Evolutionary conservation across 2,329 filamentous ascomycete species (phyloP), one percentile per base, ranked within the genome.

Genomic region (Trichophyton schoenleinii): DNA sequence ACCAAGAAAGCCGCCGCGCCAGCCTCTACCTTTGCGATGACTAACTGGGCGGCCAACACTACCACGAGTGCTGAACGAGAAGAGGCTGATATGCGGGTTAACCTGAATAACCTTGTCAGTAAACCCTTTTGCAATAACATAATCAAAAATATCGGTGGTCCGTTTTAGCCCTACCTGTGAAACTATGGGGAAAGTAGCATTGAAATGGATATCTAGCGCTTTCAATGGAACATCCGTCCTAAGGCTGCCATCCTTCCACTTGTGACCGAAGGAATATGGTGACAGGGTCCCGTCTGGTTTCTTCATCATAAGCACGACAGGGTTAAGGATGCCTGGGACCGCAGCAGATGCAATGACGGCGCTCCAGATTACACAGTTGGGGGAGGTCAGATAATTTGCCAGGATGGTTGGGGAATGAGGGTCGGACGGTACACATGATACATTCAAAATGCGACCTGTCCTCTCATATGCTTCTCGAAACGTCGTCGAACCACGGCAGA

Each of bases 341-440:
- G 94, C 94, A 3, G 94, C 94, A 4, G 91, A 96, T 0, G 94
- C 94, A 52, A 99, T 77, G 2, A 97, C 91, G 1, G 94, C 92
- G 9, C 91, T 96, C 94, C 95, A 99, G 64, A 99, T 95, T 46
- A 99, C 94, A 70, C 94, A 99, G 76, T 99, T 91, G 0, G 94
- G 94, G 22, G 88, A 88, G 1, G 94, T 97, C 36, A 96, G 82
- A 72, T 97, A 96, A 75, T 99, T 99, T 70, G 90, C 90, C 6
- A 99, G 80, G 66, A 99, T 96, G 0, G 91, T 86, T 1, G 85
- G 92, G 49, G 89, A 95, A 74, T 99, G 91, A 18, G 92, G 94
- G 71, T 99, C 94, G 0, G 92, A 91, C 0, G 94, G 94, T 1
- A 99, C 90, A 72, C 94, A 99, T 4, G 89, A 90, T 8, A 99